These are phyloP conservation scores for Polytolypa hystricis DNA, from an alignment of 2,329 filamentous ascomycete genomes.

Conservation along the genomic window DNA sequence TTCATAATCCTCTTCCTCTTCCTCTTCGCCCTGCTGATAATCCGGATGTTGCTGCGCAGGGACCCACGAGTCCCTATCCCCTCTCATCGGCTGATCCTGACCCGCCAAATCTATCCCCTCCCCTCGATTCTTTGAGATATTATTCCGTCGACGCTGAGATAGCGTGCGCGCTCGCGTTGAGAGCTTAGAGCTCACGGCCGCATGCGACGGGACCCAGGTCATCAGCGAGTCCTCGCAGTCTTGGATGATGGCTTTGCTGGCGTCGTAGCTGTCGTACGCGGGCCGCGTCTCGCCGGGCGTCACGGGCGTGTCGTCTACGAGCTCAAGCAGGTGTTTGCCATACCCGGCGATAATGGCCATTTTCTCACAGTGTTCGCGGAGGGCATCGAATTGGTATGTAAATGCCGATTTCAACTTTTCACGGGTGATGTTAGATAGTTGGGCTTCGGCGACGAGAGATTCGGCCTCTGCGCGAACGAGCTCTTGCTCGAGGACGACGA, in stretches of 20 bases:
- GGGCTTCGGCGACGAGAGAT: slow-evolving; percentile 95
- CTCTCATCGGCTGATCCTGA: slow-evolving; percentile 69
- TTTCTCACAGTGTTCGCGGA: slow-evolving; percentile 96
- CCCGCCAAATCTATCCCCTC: slow-evolving; percentile 72
- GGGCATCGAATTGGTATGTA: slow-evolving; percentile 93
- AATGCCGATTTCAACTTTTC: slow-evolving; percentile 99
- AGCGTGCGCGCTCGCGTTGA: slow-evolving; percentile 79
- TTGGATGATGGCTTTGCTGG: slow-evolving; percentile 96
- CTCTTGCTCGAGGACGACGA: slow-evolving; percentile 96
- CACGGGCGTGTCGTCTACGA: slow-evolving; percentile 92
- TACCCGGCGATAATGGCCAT: slow-evolving; percentile 95
- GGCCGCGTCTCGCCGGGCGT: slow-evolving; percentile 93
- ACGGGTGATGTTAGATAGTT: slow-evolving; percentile 97
- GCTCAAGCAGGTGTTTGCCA: slow-evolving; percentile 94
- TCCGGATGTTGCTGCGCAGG: slow-evolving; percentile 51
- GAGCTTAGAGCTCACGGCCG: slow-evolving; percentile 75
- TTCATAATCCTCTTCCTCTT: slow-evolving; percentile 27
- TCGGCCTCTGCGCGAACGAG: slow-evolving; percentile 96
- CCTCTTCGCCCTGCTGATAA: slow-evolving; percentile 35
- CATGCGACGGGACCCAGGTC: slow-evolving; percentile 90
- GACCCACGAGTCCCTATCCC: slow-evolving; percentile 71
- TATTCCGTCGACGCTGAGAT: slow-evolving; percentile 70
- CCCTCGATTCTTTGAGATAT: slow-evolving; percentile 51
- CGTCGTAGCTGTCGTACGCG: slow-evolving; percentile 96
- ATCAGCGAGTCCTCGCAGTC: slow-evolving; percentile 96